These are phyloP conservation scores for Penicillium malachiteum DNA, from an alignment of 495 filamentous ascomycete genomes.

Conservation along the genomic window DNA sequence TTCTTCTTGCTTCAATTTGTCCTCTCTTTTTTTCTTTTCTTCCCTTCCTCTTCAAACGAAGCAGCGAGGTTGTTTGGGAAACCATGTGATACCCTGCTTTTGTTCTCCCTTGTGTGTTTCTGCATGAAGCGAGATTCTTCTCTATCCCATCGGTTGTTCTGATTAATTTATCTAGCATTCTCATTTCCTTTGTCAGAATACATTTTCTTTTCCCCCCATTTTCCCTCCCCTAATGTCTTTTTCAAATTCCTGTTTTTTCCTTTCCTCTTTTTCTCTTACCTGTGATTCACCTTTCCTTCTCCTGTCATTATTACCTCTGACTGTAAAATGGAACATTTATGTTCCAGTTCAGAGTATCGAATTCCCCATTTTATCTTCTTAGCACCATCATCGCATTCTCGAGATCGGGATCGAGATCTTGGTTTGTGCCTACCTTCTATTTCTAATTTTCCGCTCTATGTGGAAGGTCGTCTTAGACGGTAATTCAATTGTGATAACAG, in stretches of 20 bases:
- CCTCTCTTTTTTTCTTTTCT: slow-evolving; percentile 17
- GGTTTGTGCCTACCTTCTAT: neutral
- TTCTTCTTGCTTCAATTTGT: neutral
- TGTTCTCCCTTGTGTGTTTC: slow-evolving; percentile 29
- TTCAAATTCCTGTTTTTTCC: slow-evolving; percentile 10
- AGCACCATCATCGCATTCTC: neutral
- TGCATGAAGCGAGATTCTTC: slow-evolving; percentile 36
- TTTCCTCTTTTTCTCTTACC: slow-evolving; percentile 13
- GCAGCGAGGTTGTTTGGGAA: slow-evolving; percentile 45
- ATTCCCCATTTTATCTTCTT: slow-evolving; percentile 2
- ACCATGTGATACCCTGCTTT: slow-evolving; percentile 50
- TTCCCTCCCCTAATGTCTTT: slow-evolving; percentile 24
- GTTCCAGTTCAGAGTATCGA: slow-evolving; percentile 23
- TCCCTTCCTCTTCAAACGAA: slow-evolving; percentile 23
- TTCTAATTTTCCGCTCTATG: slow-evolving; percentile 23
- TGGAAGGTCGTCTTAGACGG: slow-evolving; percentile 20
- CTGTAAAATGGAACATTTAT: slow-evolving; percentile 39
- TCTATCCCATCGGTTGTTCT: slow-evolving; percentile 28
- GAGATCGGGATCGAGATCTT: neutral
- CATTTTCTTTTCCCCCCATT: slow-evolving; percentile 35
- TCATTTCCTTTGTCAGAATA: slow-evolving; percentile 36
- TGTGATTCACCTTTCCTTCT: slow-evolving; percentile 30
- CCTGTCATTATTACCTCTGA: slow-evolving; percentile 43
- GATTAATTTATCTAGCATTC: slow-evolving; percentile 38
- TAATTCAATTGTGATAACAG: slow-evolving; percentile 25